A percentile compares a stretch with the other conserved stretches of the same genome.
phyloP scores from a whole-genome alignment of 768 basidiomycete genomes.

The Lactarius psammicola region DNA sequence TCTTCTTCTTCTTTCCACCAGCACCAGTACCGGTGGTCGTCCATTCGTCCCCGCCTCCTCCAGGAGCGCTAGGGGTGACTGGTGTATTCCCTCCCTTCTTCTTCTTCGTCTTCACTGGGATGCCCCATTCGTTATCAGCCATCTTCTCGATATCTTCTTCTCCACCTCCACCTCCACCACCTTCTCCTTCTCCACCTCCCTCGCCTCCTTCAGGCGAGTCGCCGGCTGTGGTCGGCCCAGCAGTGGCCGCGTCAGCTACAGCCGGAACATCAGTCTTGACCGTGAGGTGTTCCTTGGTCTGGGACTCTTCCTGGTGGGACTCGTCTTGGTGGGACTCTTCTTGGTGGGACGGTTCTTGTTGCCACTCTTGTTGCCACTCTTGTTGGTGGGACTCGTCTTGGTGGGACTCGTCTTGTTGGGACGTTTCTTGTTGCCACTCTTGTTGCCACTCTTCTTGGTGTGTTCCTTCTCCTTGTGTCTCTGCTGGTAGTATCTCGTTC shows the following conservation, averaged over 20 bases:
- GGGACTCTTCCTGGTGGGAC: neutral
- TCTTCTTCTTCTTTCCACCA: neutral
- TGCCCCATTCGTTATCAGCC: slow-evolving; percentile 4
- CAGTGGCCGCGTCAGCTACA: neutral
- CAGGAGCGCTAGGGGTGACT: neutral
- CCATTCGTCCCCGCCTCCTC: slow-evolving; percentile 10
- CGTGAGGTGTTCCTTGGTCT: slow-evolving; percentile 8
- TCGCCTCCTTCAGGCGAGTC: slow-evolving; percentile 19
- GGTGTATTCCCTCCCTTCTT: slow-evolving; percentile 21
- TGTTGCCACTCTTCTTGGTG: neutral
- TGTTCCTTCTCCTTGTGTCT: neutral
- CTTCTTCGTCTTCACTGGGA: slow-evolving; percentile 22
- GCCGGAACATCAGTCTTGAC: slow-evolving; percentile 10
- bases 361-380: too few species aligned
- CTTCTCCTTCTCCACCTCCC: slow-evolving; percentile 15
- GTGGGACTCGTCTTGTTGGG: neutral
- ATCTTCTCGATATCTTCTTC: slow-evolving; percentile 1
- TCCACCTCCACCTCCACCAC: neutral
- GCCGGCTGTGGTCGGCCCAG: slow-evolving; percentile 4
- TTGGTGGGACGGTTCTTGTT: too few species aligned
- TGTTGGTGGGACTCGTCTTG: neutral
- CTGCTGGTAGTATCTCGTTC: neutral
- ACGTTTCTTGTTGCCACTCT: too few species aligned
- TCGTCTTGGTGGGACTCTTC: neutral
- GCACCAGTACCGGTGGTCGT: too few species aligned